A percentile compares a stretch with the other conserved stretches of the same genome.
phyloP scores from a whole-genome alignment of 1,284 basidiomycete genomes.

The Ustilago xerochloae region DNA sequence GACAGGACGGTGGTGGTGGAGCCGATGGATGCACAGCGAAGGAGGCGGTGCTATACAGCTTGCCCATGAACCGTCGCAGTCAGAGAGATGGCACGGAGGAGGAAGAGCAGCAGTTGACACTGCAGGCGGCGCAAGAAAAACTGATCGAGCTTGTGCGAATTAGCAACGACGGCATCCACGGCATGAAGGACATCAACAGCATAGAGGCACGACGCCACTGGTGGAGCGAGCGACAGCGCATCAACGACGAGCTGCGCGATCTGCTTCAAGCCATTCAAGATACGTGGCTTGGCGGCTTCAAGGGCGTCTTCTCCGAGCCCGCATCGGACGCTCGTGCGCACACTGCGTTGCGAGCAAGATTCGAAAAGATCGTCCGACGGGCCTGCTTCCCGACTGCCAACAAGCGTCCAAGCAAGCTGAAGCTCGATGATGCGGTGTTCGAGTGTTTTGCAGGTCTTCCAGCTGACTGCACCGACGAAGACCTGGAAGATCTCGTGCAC shows the following conservation, averaged over 20 bases:
- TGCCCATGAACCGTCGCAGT: constrained; percentile 83
- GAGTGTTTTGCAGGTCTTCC: constrained; percentile 86
- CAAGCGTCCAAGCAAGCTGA: constrained; percentile 70
- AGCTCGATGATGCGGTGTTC: constrained; percentile 78
- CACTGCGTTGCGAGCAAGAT: constrained; percentile 34
- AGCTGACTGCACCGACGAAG: constrained; percentile 83
- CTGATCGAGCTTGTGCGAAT: constrained; percentile 80
- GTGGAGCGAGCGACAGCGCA: constrained; percentile 82
- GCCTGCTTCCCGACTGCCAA: constrained; percentile 72
- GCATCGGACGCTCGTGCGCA: constrained; percentile 22
- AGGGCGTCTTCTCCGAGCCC: constrained; percentile 69
- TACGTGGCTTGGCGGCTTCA: constrained; percentile 97
- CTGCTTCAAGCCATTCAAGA: constrained; percentile 88
- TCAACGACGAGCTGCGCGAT: constrained; percentile 81
- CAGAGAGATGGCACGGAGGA: constrained; percentile 76
- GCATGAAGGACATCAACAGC: constrained; percentile 78
- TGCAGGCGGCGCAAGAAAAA: constrained; percentile 79
- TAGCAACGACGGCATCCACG: constrained; percentile 81
- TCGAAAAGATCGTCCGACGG: constrained; percentile 46
- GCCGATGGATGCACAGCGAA: constrained; percentile 34
- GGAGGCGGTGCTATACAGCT: constrained; percentile 74
- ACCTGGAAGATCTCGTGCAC: constrained; percentile 92
- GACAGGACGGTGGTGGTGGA: constrained; percentile 72
- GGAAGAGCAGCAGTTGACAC: constrained; percentile 76
- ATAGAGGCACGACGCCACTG: constrained; percentile 76